Evolutionary conservation across 2,329 filamentous ascomycete genomes (phyloP), one percentile per base, ranked within the genome.

Genomic region (Botrytis galanthina): DNA sequence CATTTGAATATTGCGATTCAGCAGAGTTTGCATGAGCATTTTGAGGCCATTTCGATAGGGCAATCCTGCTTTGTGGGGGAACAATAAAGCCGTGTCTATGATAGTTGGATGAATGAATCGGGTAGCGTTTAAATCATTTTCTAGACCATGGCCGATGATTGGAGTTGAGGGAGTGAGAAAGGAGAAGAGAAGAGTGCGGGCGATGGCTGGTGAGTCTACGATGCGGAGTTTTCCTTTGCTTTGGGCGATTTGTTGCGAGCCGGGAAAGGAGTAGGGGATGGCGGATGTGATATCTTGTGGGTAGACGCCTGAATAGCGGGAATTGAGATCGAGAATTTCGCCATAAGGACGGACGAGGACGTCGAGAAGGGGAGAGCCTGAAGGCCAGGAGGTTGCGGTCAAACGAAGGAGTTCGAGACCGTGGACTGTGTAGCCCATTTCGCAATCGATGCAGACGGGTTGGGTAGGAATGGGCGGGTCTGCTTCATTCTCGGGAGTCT

Each of bases 351-450:
- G 88, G 12, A 98, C 95, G 0, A 98, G 87, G 0, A 97, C 87
- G 80, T 99, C 96, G 8, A 98, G 84, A 0, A 99, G 82, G 70
- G 88, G 87, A 70, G 90, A 87, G 32, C 93, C 92, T 14, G 87
- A 85, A 0, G 95, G 95, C 95, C 96, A 99, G 16, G 91, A 90
- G 5, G 95, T 91, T 8, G 93, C 95, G 0, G 96, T 98, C 4
- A 99, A 83, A 14, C 96, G 93, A 73, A 98, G 91, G 29, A 99
- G 87, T 81, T 99, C 96, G 76, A 98, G 84, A 0, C 97, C 96
- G 68, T 92, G 83, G 0, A 93, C 93, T 0, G 97, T 99, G 80
- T 97, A 98, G 7, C 93, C 93, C 96, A 99, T 99, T 81, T 99
- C 96, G 79, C 96, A 98, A 81, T 99, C 96, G 79, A 99, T 95